Evolutionary conservation across 495 filamentous ascomycete genomes (phyloP).

Genomic region (Aspergillus campestris): DNA sequence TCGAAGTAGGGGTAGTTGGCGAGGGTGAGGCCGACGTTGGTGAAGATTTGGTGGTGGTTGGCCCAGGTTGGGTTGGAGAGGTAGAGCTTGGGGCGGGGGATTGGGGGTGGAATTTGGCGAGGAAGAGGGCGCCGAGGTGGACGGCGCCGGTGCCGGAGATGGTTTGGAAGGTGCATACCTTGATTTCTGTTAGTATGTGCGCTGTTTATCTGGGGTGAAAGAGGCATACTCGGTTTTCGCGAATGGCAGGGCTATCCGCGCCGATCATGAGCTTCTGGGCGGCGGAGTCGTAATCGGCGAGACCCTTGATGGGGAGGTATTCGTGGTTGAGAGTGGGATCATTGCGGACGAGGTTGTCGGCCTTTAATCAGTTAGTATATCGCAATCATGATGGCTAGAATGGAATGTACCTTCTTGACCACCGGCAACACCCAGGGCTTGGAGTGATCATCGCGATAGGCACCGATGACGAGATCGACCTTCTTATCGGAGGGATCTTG

Average conservation of each 20-base stretch:
- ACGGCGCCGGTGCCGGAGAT: conserved; percentile 54
- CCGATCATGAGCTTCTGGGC: conserved; percentile 87
- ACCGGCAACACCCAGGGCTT: conserved; percentile 99
- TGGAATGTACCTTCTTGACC: conserved; percentile 69
- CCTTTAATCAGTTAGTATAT: conserved; percentile 42
- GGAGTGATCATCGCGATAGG: conserved; percentile 88
- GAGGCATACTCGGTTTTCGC: conserved; percentile 64
- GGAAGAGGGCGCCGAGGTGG: conserved; percentile 49
- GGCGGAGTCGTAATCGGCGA: conserved; percentile 73
- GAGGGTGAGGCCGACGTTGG: conserved; percentile 73
- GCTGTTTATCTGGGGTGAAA: conserved; percentile 1
- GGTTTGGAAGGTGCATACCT: conserved; percentile 50
- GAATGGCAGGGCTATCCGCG: conserved; percentile 66
- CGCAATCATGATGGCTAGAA: conserved; percentile 3
- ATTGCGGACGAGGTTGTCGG: conserved; percentile 75
- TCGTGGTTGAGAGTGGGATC: conserved; percentile 93
- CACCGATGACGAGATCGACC: conserved; percentile 93
- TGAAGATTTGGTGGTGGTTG: conserved; percentile 98
- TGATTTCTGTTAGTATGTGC: conserved; percentile 1
- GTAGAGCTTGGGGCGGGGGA: conserved; percentile 67
- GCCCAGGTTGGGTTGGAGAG: conserved; percentile 94
- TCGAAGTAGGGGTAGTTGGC: conserved; percentile 91
- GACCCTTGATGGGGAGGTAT: conserved; percentile 93
- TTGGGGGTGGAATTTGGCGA: conserved; percentile 46
- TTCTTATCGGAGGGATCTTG: conserved; percentile 80